Base-by-base conservation (phyloP, 768 basidiomycete genomes). In the Boletus tylopilopsis region DNA sequence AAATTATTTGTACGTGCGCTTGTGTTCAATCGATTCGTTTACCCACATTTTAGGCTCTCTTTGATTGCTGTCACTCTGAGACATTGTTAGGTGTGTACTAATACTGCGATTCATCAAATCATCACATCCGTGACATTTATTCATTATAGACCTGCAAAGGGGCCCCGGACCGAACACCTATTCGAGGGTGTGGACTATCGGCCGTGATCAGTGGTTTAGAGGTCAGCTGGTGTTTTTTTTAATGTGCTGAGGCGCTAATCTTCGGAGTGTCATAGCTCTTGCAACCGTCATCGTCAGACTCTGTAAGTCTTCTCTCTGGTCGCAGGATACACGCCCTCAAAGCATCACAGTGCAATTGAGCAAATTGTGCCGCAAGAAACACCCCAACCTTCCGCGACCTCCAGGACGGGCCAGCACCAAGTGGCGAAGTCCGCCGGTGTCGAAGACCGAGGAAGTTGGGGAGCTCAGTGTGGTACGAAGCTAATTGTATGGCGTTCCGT, bases 11-110 rank as follows among this genome's bases (percentile, higher is more conserved):
- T 64, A 32, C 6, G 56, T 41, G 13, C 3, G 19, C 30, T n/a
- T 5, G 2, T 1, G 16, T 39, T 39, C 16, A 3, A 33, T 22
- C 16, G 18, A n/a, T 47, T 6, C 30, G 5, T 30, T 41, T 5
- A 0, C 27, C 50, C 32, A 63, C 18, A n/a, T 8, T 16, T 8
- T 19, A 66, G 66, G 54, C 61, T 8, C 53, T 66, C 19, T 55
- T 68, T 3, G 66, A 66, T n/a, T 66, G 64, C 7, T 68, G 66
- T 16, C 64, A 68, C 15, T 68, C 64, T 0, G 64, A 68, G 16
- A 55, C 37, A 7, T 32, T 66, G 2, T 40, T 66, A 23, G 59
- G 64, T 68, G 42, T 41, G 46, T 52, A 6, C 29, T 30, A 18
- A 33, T 29, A 10, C 16, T 10, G 16, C 9, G 16, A 18, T 46